These are phyloP conservation scores for Curvularia sp. DNA, from an alignment of 2,329 filamentous ascomycete genomes.

Conservation along the genomic window DNA sequence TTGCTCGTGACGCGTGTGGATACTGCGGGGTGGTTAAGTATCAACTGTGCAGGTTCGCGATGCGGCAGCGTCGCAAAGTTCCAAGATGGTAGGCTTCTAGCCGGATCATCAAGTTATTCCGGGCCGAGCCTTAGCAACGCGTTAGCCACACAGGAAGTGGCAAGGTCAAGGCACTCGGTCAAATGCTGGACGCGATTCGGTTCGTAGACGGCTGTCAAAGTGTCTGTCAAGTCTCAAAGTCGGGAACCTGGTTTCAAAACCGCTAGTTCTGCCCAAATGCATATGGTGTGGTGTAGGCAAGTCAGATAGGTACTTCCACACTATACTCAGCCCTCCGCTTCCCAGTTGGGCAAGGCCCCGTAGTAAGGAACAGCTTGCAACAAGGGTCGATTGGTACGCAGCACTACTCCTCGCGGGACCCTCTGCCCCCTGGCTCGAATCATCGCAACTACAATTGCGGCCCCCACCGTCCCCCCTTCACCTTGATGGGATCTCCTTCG, in stretches of 20 bases:
- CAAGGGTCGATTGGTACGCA: slow-evolving; percentile 39
- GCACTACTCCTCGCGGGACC: slow-evolving; percentile 28
- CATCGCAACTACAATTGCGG: slow-evolving; percentile 35
- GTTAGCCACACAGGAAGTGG: slow-evolving; percentile 7
- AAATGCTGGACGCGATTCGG: slow-evolving; percentile 11
- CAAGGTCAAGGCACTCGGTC: slow-evolving; percentile 21
- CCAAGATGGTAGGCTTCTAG: slow-evolving; percentile 6
- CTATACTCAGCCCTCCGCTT: slow-evolving; percentile 35
- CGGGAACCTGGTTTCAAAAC: not conserved
- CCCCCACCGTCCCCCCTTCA: slow-evolving; percentile 26
- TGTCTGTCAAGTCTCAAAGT: not conserved
- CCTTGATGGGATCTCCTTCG: slow-evolving; percentile 39
- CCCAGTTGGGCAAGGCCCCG: slow-evolving; percentile 31
- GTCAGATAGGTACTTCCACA: slow-evolving; percentile 3
- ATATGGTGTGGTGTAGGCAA: not conserved
- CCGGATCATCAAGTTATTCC: slow-evolving; percentile 16
- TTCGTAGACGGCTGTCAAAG: slow-evolving; percentile 6
- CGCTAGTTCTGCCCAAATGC: not conserved
- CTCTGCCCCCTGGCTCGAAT: slow-evolving; percentile 34
- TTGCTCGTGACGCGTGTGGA: slow-evolving; percentile 16
- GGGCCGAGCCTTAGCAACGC: slow-evolving; percentile 6
- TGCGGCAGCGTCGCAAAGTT: slow-evolving; percentile 21
- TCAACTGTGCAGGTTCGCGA: slow-evolving; percentile 10
- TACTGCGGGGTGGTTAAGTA: slow-evolving; percentile 7
- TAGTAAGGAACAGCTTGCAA: slow-evolving; percentile 40